These are phyloP conservation scores for Durio zibethinus DNA, from an alignment of 345 rosid species.

Conservation along the genomic window DNA sequence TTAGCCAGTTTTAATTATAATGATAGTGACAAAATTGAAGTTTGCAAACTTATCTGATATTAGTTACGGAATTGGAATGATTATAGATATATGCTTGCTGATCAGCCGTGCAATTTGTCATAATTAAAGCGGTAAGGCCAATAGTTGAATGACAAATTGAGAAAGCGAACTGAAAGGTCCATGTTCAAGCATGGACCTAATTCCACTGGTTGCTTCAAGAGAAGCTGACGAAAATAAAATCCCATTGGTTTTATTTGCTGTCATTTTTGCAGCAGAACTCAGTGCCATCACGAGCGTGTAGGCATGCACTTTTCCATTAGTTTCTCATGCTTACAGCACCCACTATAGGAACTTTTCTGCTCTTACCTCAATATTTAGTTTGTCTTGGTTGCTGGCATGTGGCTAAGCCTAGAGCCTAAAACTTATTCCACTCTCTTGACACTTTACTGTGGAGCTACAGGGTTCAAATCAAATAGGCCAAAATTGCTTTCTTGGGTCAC, in stretches of 20 bases:
- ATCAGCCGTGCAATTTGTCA: neutral
- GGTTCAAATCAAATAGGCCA: neutral
- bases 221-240: neutral
- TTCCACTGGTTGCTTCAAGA: neutral
- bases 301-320: neutral
- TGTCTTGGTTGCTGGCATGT: neutral
- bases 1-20: neutral
- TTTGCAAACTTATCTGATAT: neutral
- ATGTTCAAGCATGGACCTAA: neutral
- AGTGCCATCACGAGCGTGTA: neutral
- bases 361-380: neutral
- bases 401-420: neutral
- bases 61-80: neutral
- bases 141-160: neutral
- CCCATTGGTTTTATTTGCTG: neutral
- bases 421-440: neutral
- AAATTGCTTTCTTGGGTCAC: neutral
- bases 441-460: neutral
- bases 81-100: neutral
- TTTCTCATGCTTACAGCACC: neutral
- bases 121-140: neutral
- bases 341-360: neutral
- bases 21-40: conserved; percentile 3
- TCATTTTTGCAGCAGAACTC: neutral
- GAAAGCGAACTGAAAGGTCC: neutral